Evolutionary conservation across 176 grass and related monocot genomes (phyloP).

Genomic region (Hsuehochloa calcarea): DNA sequence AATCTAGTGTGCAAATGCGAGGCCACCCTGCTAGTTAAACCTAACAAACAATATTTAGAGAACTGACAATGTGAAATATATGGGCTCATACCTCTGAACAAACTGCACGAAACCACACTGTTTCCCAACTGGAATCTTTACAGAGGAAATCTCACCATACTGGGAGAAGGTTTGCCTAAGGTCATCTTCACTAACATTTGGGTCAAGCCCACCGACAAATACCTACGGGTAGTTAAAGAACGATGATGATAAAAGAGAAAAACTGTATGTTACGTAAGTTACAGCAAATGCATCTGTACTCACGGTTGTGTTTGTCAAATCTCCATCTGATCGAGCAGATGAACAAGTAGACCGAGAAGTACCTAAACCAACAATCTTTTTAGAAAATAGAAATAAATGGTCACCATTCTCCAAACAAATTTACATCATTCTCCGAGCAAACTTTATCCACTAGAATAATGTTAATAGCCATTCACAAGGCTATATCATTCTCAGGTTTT

Average conservation of each 20-base stretch:
- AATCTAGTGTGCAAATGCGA: too few species aligned
- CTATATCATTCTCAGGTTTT: not conserved
- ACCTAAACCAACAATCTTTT: conserved; percentile 46
- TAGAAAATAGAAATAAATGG: conserved; percentile 2
- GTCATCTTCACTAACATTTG: conserved; percentile 84
- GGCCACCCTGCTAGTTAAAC: too few species aligned
- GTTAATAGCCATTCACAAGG: conserved; percentile 12
- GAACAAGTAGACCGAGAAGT: conserved; percentile 64
- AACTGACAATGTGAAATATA: not conserved
- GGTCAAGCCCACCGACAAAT: conserved; percentile 96
- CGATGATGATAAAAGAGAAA: conserved; percentile 4
- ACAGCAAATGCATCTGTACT: conserved; percentile 32
- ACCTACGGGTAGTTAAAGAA: conserved; percentile 49
- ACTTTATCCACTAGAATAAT: not conserved
- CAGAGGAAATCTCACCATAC: conserved; percentile 85
- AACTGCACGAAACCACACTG: conserved; percentile 97
- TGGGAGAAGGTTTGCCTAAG: conserved; percentile 79
- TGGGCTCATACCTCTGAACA: conserved; percentile 76
- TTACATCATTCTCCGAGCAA: not conserved
- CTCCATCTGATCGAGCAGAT: conserved; percentile 63
- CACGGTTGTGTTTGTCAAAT: conserved; percentile 89
- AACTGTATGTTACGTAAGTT: conserved; percentile 18
- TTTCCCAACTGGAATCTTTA: conserved; percentile 92
- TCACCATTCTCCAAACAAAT: not conserved
- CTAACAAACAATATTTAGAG: not conserved